Conservation (phyloP, 495 filamentous ascomycete genomes). For the Mycothermus thermophilus region DNA sequence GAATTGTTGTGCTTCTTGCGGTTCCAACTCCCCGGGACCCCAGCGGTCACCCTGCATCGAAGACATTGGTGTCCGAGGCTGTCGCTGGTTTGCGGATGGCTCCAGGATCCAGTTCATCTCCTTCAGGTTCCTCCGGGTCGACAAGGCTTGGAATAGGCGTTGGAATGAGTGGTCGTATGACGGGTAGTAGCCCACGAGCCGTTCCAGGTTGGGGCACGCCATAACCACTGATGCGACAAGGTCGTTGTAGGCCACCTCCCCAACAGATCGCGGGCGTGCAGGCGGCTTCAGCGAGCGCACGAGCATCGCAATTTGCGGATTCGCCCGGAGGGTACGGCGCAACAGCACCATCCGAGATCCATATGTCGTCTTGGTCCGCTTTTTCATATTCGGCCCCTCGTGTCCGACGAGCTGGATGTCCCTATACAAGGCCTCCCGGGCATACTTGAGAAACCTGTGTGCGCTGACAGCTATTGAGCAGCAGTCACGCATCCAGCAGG, state of each 20-base stretch:
- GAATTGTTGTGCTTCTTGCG: conserved; percentile 52
- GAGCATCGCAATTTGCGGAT: conserved; percentile 53
- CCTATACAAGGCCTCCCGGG: conserved; percentile 53
- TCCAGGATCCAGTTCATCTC: conserved; percentile 70
- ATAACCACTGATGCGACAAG: conserved; percentile 68
- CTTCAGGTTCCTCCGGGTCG: conserved; percentile 56
- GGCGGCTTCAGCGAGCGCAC: conserved; percentile 66
- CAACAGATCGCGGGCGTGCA: conserved; percentile 40
- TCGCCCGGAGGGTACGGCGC: conserved; percentile 58
- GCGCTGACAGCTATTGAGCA: conserved; percentile 52
- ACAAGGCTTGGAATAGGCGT: conserved; percentile 63
- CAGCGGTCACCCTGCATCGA: conserved; percentile 1
- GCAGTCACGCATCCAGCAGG: conserved; percentile 67
- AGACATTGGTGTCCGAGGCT: conserved; percentile 6
- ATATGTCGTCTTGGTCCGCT: conserved; percentile 51
- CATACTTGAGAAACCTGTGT: conserved; percentile 53
- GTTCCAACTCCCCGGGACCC: conserved; percentile 41
- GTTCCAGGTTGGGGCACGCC: conserved; percentile 73
- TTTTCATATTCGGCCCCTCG: conserved; percentile 52
- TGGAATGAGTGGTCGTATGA: conserved; percentile 60
- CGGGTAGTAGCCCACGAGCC: conserved; percentile 54
- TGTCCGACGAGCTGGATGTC: conserved; percentile 54
- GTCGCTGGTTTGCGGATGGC: conserved; percentile 23
- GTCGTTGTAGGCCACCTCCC: conserved; percentile 50
- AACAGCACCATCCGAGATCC: conserved; percentile 60